Conservation (phyloP, 176 grass and related monocot species). For the Echinochloa phyllopogon region DNA sequence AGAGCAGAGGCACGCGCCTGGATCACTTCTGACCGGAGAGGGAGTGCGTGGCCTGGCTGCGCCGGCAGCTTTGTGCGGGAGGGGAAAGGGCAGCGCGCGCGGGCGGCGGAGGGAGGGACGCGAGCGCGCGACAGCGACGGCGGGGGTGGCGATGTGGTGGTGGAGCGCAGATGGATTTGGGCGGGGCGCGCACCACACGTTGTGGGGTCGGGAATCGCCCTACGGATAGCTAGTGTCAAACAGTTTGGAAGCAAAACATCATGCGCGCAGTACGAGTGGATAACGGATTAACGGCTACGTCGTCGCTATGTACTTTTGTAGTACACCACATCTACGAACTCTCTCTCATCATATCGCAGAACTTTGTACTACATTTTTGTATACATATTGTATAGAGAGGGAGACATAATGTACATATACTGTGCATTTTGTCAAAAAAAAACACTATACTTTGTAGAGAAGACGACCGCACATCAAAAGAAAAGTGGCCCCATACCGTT, state of each 20-base stretch:
- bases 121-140: constrained; percentile 9
- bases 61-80: constrained; percentile 1
- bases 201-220: constrained; percentile 22
- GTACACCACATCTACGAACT: not conserved
- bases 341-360: not conserved
- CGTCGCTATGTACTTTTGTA: not conserved
- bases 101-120: not conserved
- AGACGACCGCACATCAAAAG: not conserved
- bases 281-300: not conserved
- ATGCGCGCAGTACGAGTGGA: not conserved
- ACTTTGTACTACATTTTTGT: not conserved
- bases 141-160: constrained; percentile 28
- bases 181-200: constrained; percentile 49
- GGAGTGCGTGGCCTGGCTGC: not conserved
- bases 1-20: not conserved
- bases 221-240: constrained; percentile 47
- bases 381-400: too few species aligned
- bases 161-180: constrained; percentile 31
- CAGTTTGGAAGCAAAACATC: not conserved
- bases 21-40: not conserved
- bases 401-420: too few species aligned
- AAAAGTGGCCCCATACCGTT: not conserved
- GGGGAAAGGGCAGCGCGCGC: not conserved
- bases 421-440: too few species aligned
- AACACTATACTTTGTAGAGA: not conserved